phyloP scores from a whole-genome alignment of 371 early-diverging fungal species.

The Phascolomyces articulosus region DNA sequence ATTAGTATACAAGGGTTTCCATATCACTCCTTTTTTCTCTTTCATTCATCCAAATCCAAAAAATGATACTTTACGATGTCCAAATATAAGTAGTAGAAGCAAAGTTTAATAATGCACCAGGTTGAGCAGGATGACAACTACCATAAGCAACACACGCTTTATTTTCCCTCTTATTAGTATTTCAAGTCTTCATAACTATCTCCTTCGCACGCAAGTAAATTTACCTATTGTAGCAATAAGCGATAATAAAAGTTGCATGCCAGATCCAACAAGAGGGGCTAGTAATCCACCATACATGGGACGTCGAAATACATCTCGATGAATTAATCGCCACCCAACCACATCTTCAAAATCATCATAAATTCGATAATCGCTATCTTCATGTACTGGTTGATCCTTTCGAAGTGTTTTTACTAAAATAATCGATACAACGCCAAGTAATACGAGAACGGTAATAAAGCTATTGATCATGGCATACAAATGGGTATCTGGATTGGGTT shows the following conservation, averaged over 20 bases:
- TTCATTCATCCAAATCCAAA: too few relatives aligned
- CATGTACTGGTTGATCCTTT: constrained; percentile 19
- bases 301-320: constrained; percentile 50
- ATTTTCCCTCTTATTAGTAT: background rate
- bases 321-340: constrained; percentile 48
- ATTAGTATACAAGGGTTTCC: too few relatives aligned
- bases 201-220: background rate
- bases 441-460: constrained; percentile 21
- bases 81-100: constrained; percentile 25
- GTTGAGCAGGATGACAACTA: constrained; percentile 39
- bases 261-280: constrained; percentile 48
- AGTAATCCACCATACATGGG: constrained; percentile 51
- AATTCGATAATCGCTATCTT: constrained; percentile 17
- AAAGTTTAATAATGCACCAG: constrained; percentile 28
- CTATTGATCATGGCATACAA: constrained; percentile 33
- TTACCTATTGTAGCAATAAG: constrained; percentile 27
- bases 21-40: background rate
- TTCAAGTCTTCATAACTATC: too few relatives aligned
- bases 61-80: constrained; percentile 24
- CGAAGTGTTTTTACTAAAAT: constrained; percentile 36
- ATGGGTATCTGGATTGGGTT: constrained; percentile 33
- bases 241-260: constrained; percentile 34
- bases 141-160: constrained; percentile 14
- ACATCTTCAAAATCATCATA: constrained; percentile 47
- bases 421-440: constrained; percentile 23